Evolutionary conservation across 495 filamentous ascomycete genomes (phyloP), one percentile per base, ranked within the genome.

Genomic region (Jackrogersella multiformis): DNA sequence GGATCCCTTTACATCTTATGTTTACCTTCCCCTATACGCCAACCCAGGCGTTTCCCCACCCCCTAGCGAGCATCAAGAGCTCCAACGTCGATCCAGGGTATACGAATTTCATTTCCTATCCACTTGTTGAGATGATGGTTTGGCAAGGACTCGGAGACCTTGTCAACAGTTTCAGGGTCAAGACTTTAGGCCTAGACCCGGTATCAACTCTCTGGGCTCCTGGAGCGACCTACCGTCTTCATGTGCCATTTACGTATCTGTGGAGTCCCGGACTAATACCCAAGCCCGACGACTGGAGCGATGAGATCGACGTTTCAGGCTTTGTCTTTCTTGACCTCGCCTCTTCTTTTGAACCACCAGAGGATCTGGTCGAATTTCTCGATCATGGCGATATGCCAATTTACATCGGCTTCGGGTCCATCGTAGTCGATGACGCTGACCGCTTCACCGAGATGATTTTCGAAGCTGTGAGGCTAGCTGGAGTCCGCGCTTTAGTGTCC

Each of bases 91-190:
- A 87, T 64, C 77, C 80, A 6, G 80, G 76, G 32, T 76, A 80
- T 26, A 86, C 88, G 5, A 93, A 92, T 77, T 91, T 91, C 65
- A 86, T 92, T 53, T 86, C 84, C 8, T 93, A 92, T 70, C 86
- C 89, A 1, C 77, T 92, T 34, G 89, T 89, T 12, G 87, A 90
- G 67, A 86, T 87, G 85, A 86, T 89, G 85, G 83, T 81, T 4
- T 87, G 85, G 85, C 84, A 87, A 36, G 85, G 86, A 1, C 74
- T 90, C 6, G 88, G 88, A 7, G 88, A 90, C 67, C 76, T 90
- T 16, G 85, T 90, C 58, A 90, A 90, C 69, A 68, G 81, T n/a
- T 90, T 90, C 68, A 74, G 88, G 38, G 76, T 82, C 15, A 84
- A 83, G 42, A 84, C 83, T 1, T 77, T 90, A 5, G 86, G 83